Evolutionary conservation across 768 basidiomycete species (phyloP).

Genomic region (Clitopilus hobsonii): DNA sequence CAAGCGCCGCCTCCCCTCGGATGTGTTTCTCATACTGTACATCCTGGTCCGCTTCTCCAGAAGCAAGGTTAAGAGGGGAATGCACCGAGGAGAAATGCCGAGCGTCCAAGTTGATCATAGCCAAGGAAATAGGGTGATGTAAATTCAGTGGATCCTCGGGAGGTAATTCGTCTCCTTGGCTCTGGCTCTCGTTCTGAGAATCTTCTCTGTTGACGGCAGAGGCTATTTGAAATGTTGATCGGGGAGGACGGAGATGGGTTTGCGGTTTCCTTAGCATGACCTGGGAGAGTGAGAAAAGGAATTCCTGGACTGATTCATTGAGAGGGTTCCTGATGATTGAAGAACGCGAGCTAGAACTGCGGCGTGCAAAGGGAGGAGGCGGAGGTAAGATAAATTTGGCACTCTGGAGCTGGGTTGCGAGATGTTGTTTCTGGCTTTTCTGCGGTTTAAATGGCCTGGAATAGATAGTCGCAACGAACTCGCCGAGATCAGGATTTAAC

Average conservation of each 20-base stretch:
- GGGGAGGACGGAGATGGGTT: conserved; percentile 24
- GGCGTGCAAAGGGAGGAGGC: neutral
- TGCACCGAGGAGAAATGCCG: conserved; percentile 15
- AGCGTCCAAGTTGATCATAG: conserved; percentile 36
- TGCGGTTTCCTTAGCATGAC: conserved; percentile 41
- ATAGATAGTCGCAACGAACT: conserved; percentile 50
- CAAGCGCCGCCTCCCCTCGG: conserved; percentile 40
- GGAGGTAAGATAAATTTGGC: conserved; percentile 12
- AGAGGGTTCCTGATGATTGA: neutral
- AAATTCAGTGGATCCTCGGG: conserved; percentile 8
- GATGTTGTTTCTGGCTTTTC: conserved; percentile 36
- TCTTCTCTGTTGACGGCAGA: neutral
- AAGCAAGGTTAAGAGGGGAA: neutral
- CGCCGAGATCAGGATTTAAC: conserved; percentile 48
- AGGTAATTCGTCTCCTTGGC: conserved; percentile 8
- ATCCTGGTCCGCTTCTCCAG: conserved; percentile 14
- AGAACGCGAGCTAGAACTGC: neutral
- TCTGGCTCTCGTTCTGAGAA: conserved; percentile 12
- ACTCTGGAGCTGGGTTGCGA: conserved; percentile 28
- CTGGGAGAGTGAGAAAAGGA: conserved; percentile 36
- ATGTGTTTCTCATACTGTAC: conserved; percentile 45
- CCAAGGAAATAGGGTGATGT: conserved; percentile 38
- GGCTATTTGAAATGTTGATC: neutral
- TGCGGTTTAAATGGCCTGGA: conserved; percentile 42
- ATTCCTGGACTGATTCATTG: conserved; percentile 22